A percentile compares a stretch with the other conserved stretches of the same genome.
These are phyloP conservation scores for Paecilomyces variotii DNA, from an alignment of 2,329 filamentous ascomycete genomes.

Conservation along the genomic window DNA sequence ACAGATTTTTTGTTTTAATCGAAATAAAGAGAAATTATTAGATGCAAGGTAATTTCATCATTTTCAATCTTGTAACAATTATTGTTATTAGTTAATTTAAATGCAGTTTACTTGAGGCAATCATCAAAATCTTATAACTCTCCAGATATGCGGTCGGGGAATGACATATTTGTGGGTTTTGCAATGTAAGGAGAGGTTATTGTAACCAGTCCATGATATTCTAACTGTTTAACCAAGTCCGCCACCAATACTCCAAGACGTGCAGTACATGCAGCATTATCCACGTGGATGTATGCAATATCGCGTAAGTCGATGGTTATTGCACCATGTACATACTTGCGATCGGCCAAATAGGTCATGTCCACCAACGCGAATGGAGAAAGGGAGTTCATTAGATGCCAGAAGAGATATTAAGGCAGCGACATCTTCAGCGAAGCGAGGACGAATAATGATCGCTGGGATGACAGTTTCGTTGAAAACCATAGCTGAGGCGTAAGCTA, in stretches of 20 bases:
- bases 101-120: too few species aligned
- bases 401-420: constrained; percentile 11
- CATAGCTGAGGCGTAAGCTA: too few species aligned
- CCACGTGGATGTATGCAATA: constrained; percentile 23
- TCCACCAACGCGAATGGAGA: constrained; percentile 26
- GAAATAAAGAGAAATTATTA: too few species aligned
- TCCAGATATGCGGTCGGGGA: too few species aligned
- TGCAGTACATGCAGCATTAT: constrained; percentile 19
- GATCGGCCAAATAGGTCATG: constrained; percentile 28
- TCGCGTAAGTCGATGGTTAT: constrained; percentile 33
- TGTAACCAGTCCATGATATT: constrained; percentile 21
- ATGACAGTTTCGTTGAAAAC: too few species aligned
- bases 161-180: too few species aligned
- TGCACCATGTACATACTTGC: constrained; percentile 20
- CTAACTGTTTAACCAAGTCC: constrained; percentile 19
- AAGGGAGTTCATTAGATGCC: constrained; percentile 11
- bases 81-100: too few species aligned
- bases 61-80: too few species aligned
- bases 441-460: constrained; percentile 13
- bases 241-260: constrained; percentile 25
- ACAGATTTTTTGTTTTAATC: too few species aligned
- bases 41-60: too few species aligned
- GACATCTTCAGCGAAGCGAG: constrained; percentile 18
- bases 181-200: too few species aligned
- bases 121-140: too few species aligned